These are phyloP conservation scores for Fusarium sp. DNA, from an alignment of 2,329 filamentous ascomycete species.

Conservation along the genomic window DNA sequence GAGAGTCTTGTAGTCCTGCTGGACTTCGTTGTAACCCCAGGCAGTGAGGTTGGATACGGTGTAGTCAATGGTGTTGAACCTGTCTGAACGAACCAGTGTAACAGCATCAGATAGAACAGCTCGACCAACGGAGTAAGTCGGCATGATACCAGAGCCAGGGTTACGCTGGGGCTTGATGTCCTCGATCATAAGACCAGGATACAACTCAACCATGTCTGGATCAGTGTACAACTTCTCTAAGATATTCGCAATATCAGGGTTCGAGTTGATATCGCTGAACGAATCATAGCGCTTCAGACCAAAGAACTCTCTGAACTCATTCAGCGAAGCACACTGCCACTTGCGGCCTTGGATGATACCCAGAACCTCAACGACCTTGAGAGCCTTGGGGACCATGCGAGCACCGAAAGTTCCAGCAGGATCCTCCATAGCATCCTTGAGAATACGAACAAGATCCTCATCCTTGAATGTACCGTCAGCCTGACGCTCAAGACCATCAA, in stretches of 20 bases:
- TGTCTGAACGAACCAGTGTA: conserved; percentile 65
- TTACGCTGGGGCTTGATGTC: conserved; percentile 61
- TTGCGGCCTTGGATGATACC: conserved; percentile 69
- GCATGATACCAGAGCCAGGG: conserved; percentile 53
- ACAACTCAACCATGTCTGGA: conserved; percentile 74
- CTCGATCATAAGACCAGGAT: conserved; percentile 73
- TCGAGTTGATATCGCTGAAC: conserved; percentile 67
- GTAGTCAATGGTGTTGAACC: conserved; percentile 65
- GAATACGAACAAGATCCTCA: conserved; percentile 63
- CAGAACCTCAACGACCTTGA: conserved; percentile 69
- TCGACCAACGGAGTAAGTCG: conserved; percentile 62
- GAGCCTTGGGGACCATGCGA: conserved; percentile 64
- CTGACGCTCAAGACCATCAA: conserved; percentile 58
- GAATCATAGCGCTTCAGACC: conserved; percentile 63
- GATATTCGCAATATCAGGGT: conserved; percentile 63
- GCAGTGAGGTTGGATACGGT: conserved; percentile 53
- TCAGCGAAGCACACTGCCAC: conserved; percentile 69
- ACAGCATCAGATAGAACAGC: conserved; percentile 69
- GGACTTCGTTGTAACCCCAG: conserved; percentile 53
- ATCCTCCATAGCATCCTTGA: conserved; percentile 69
- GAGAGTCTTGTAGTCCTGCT: conserved; percentile 47
- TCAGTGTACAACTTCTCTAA: conserved; percentile 69
- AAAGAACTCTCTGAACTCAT: conserved; percentile 73
- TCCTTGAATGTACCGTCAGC: conserved; percentile 64
- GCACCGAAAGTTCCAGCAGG: conserved; percentile 68